Evolutionary conservation across 345 rosid genomes (phyloP).

Genomic region (Litchi chinensis): DNA sequence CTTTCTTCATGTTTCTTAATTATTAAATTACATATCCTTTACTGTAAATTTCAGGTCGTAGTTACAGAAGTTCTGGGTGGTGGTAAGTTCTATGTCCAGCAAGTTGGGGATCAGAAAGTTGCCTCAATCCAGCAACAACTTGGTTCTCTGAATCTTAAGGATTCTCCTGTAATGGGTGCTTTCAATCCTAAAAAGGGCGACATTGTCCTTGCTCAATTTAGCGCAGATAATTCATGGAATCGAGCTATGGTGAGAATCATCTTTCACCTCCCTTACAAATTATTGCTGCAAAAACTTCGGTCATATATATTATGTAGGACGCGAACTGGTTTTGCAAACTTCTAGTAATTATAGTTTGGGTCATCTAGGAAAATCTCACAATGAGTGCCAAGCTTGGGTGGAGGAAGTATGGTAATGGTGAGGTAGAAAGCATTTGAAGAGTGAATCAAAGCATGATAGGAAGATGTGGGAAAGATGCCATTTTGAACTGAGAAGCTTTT

Average conservation of each 20-base stretch:
- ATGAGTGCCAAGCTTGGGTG: neutral
- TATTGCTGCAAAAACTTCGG: neutral
- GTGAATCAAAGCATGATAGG: neutral
- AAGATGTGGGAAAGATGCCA: neutral
- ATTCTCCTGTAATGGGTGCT: conserved; percentile 81
- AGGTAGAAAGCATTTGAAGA: neutral
- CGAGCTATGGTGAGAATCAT: conserved; percentile 79
- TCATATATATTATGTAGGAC: neutral
- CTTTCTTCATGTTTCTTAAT: neutral
- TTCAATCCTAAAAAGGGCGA: conserved; percentile 93
- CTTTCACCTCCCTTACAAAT: neutral
- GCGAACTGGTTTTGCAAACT: neutral
- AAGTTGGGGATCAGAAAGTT: conserved; percentile 77
- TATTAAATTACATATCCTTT: conserved; percentile 12
- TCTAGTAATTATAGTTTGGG: neutral
- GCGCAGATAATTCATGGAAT: conserved; percentile 97
- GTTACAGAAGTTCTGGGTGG: conserved; percentile 95
- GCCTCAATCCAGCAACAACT: conserved; percentile 82
- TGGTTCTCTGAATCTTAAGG: conserved; percentile 68
- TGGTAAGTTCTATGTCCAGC: conserved; percentile 87
- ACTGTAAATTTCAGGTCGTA: conserved; percentile 57
- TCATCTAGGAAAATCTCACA: neutral
- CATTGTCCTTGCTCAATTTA: conserved; percentile 89
- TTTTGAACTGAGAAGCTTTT: neutral
- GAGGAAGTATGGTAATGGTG: neutral